Conservation (phyloP, 1,284 basidiomycete species). For the Retiboletus fuscus region DNA sequence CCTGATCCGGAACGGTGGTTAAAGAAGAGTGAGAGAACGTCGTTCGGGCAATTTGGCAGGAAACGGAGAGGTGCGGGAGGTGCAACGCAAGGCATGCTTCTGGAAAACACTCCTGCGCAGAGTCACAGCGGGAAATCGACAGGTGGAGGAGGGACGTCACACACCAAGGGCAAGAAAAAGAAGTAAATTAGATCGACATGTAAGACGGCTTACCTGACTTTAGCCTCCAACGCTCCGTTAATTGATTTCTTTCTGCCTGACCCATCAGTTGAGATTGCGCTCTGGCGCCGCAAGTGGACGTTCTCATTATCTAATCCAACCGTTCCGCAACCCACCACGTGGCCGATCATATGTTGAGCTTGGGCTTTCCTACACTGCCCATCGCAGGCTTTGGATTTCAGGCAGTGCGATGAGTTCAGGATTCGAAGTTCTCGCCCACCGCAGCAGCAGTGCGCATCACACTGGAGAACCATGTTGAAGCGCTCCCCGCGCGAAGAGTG, state of each 20-base stretch:
- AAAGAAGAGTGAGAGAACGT: conserved; percentile 81
- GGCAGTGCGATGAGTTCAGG: conserved; percentile 14
- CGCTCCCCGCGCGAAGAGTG: conserved; percentile 31
- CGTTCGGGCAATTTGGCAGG: conserved; percentile 57
- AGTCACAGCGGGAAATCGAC: conserved; percentile 51
- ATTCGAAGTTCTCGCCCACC: conserved; percentile 2
- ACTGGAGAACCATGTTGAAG: conserved; percentile 11
- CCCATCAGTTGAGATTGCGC: conserved; percentile 36
- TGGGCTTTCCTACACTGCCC: conserved; percentile 8
- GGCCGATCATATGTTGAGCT: conserved; percentile 8
- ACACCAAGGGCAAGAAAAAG: conserved; percentile 64
- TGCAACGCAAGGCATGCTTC: conserved; percentile 71
- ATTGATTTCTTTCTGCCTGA: conserved; percentile 39
- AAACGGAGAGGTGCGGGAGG: conserved; percentile 65
- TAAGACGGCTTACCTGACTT: conserved; percentile 37
- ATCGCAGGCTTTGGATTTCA: conserved; percentile 6
- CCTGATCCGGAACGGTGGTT: conserved; percentile 87
- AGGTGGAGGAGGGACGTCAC: conserved; percentile 49
- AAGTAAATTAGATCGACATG: conserved; percentile 53
- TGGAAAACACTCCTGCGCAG: conserved; percentile 48
- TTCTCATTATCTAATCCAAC: conserved; percentile 46
- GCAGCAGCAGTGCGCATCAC: neutral
- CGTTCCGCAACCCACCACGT: conserved; percentile 26
- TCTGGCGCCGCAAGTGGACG: conserved; percentile 32
- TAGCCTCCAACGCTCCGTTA: conserved; percentile 37